Evolutionary conservation across 345 rosid genomes (phyloP), one percentile per base, ranked within the genome.

Genomic region (Theobroma cacao): DNA sequence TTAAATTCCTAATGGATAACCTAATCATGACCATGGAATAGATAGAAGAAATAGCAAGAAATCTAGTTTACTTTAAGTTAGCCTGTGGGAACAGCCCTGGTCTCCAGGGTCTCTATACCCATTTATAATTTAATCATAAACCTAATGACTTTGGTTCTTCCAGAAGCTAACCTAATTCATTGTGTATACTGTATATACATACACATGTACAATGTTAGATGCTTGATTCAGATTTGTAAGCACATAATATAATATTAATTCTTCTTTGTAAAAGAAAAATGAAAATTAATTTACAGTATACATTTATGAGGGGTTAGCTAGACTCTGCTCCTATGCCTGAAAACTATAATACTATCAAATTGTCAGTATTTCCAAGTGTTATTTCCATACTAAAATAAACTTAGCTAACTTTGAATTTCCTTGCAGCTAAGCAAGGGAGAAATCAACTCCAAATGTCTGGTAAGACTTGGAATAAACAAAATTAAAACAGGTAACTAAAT

Each of bases 1-100:
- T 71, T 33, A 10, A 77, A 64, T 62, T 76, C 59, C 76, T 77
- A 67, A 74, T 77, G 81, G 86, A 31, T 83, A 60, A 83, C 86
- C 86, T 83, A 83, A 80, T 83, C 50, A 36, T 69, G 80, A 83
- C 80, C 11, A 13, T 76, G 34, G 3, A 48, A 38, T 22, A 22
- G 26, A 41, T 41, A 31, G 60, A 61, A 72, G 72, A 34, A 64
- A 47, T 58, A 18, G 15, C 75, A 82, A 79, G 80, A 82, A 76
- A 58, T 50, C 75, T 79, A 56, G 69, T 58, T 82, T 72, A 75
- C 77, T 63, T 79, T 75, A 30, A 26, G 45, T 63, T 77, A n/a
- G 56, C 41, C 55, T 26, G 36, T 40, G 30, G 53, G 14, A 72
- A 13, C 30, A 14, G 56, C 31, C 74, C 1, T 2, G n/a, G 41